phyloP scores from a whole-genome alignment of 768 basidiomycete species.

The Boletus reticuloceps region DNA sequence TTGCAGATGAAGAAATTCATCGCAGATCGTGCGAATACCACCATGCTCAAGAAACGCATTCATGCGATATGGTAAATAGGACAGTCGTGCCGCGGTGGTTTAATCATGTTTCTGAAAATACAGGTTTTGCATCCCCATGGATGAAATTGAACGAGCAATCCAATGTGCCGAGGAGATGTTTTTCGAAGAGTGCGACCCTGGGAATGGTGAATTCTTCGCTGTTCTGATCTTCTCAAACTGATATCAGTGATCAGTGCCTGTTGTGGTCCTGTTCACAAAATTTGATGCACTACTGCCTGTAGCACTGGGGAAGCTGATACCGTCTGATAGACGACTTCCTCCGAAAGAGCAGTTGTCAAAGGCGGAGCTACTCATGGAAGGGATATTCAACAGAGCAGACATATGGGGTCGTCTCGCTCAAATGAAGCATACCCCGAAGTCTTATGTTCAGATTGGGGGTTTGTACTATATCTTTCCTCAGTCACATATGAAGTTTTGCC shows the following conservation, averaged over 20 bases:
- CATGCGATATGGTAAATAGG: too few relatives aligned
- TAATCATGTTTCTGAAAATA: neutral
- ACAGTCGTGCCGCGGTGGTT: too few relatives aligned
- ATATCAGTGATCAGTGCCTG: neutral
- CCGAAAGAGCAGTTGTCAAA: neutral
- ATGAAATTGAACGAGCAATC: conserved; percentile 1
- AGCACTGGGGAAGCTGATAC: neutral
- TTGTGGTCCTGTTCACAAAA: conserved; percentile 7
- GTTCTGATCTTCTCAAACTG: neutral
- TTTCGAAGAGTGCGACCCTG: neutral
- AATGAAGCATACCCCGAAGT: neutral
- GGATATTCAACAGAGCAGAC: neutral
- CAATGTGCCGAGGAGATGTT: conserved; percentile 1
- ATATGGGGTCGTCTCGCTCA: neutral
- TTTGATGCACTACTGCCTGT: conserved; percentile 2
- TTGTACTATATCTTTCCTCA: too few relatives aligned
- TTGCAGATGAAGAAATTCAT: too few relatives aligned
- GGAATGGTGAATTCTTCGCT: neutral
- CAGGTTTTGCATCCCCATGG: conserved; percentile 10
- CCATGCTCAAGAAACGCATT: too few relatives aligned
- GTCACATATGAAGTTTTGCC: too few relatives aligned
- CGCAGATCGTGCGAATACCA: too few relatives aligned
- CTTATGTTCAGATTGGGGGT: neutral
- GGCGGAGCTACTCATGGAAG: neutral
- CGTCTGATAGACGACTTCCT: neutral